Evolutionary conservation across 306 rosid genomes (phyloP).

Genomic region (Arachis stenosperma): DNA sequence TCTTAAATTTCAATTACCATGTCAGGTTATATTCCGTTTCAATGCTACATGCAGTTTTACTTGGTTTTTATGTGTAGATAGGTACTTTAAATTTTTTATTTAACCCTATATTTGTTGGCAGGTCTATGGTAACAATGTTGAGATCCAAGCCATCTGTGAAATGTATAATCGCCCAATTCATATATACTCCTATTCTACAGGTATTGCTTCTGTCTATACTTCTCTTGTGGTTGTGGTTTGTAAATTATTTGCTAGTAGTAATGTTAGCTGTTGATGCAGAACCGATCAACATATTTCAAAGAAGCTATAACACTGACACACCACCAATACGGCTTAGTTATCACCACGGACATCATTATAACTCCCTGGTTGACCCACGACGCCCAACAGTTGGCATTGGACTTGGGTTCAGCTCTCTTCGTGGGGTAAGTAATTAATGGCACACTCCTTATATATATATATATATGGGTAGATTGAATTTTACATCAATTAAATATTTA

Average conservation of each 20-base stretch:
- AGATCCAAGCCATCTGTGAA: slow-evolving; percentile 92
- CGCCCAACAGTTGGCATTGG: slow-evolving; percentile 85
- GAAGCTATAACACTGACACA: slow-evolving; percentile 77
- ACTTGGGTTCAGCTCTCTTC: slow-evolving; percentile 87
- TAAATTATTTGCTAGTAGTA: slow-evolving; percentile 29
- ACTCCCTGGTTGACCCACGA: slow-evolving; percentile 94
- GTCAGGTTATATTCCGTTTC: neutral
- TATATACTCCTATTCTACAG: slow-evolving; percentile 81
- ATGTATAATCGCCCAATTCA: slow-evolving; percentile 98
- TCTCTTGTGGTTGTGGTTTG: slow-evolving; percentile 8
- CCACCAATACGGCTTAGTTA: slow-evolving; percentile 92
- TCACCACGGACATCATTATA: slow-evolving; percentile 96
- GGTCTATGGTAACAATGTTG: slow-evolving; percentile 96
- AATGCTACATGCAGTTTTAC: neutral
- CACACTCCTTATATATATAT: neutral
- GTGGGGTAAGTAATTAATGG: slow-evolving; percentile 60
- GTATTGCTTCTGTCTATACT: slow-evolving; percentile 41
- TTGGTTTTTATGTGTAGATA: neutral
- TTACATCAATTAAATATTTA: neutral
- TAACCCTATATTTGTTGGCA: slow-evolving; percentile 43
- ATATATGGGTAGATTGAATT: neutral
- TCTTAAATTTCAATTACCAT: neutral
- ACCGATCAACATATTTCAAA: slow-evolving; percentile 93
- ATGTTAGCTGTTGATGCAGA: slow-evolving; percentile 58
- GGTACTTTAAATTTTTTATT: slow-evolving; percentile 22